phyloP scores from a whole-genome alignment of 2,329 filamentous ascomycete species.

The Microdochium paspali region DNA sequence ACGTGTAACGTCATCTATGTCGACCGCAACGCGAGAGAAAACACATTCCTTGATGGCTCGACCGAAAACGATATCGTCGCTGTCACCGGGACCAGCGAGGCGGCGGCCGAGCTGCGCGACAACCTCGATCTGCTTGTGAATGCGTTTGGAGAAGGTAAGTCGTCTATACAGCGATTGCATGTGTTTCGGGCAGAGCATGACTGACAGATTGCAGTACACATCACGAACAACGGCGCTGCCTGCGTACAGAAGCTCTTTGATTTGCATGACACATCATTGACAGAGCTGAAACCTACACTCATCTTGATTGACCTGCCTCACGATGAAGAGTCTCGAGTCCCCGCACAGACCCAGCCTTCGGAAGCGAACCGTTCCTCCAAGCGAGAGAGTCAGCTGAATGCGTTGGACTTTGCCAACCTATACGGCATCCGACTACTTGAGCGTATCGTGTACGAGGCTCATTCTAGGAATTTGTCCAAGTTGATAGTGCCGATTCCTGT shows the following conservation, averaged over 20 bases:
- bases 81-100: slow-evolving; percentile 21
- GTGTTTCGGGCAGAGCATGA: neutral
- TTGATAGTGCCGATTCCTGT: slow-evolving; percentile 47
- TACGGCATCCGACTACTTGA: slow-evolving; percentile 47
- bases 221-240: slow-evolving; percentile 41
- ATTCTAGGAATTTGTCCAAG: slow-evolving; percentile 44
- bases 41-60: slow-evolving; percentile 28
- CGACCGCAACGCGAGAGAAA: slow-evolving; percentile 40
- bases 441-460: slow-evolving; percentile 48
- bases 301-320: slow-evolving; percentile 47
- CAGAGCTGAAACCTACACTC: slow-evolving; percentile 45
- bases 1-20: slow-evolving; percentile 52
- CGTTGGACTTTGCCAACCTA: slow-evolving; percentile 22
- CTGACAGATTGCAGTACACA: slow-evolving; percentile 31
- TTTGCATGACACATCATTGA: slow-evolving; percentile 40
- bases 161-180: neutral
- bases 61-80: slow-evolving; percentile 16
- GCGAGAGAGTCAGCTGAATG: neutral
- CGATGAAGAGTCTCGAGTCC: slow-evolving; percentile 26
- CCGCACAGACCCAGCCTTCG: neutral
- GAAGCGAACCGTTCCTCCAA: neutral
- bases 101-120: slow-evolving; percentile 26
- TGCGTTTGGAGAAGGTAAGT: slow-evolving; percentile 44
- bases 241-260: slow-evolving; percentile 44
- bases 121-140: slow-evolving; percentile 41